Evolutionary conservation across 352 stramenopile genomes (phyloP).

Genomic region (Pythium pyrilobum): DNA sequence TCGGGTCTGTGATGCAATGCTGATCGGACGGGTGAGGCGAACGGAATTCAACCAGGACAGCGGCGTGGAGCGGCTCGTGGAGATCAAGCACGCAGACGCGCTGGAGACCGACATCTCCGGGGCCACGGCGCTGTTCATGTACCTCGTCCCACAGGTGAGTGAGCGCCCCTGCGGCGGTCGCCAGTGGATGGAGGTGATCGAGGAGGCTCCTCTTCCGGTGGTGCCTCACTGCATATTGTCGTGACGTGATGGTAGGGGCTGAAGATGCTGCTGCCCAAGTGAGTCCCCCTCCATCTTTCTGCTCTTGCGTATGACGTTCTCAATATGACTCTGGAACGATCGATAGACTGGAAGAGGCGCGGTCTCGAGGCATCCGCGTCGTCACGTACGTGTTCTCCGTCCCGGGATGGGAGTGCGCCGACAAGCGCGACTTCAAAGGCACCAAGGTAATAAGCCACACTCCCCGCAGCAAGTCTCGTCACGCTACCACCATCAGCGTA

Average conservation of each 20-base stretch:
- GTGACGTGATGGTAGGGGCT: conserved; percentile 49
- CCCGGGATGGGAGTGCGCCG: conserved; percentile 53
- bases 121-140: conserved; percentile 74
- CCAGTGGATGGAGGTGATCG: neutral
- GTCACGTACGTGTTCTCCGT: conserved; percentile 83
- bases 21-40: too few relatives aligned
- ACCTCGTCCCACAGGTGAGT: conserved; percentile 69
- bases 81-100: conserved; percentile 60
- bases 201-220: conserved; percentile 5
- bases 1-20: too few relatives aligned
- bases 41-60: conserved; percentile 29
- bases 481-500: too few relatives aligned
- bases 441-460: conserved; percentile 47
- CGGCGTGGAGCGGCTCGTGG: conserved; percentile 34
- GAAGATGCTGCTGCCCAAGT: conserved; percentile 71
- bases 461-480: neutral
- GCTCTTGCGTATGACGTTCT: neutral
- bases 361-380: conserved; percentile 50
- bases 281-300: neutral
- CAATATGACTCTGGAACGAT: neutral
- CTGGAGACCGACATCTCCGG: conserved; percentile 48
- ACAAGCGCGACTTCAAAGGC: conserved; percentile 72
- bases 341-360: conserved; percentile 62
- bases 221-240: neutral
- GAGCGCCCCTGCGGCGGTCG: neutral